These are phyloP conservation scores for Pholiota adiposa DNA, from an alignment of 1,284 basidiomycete species.

Conservation along the genomic window DNA sequence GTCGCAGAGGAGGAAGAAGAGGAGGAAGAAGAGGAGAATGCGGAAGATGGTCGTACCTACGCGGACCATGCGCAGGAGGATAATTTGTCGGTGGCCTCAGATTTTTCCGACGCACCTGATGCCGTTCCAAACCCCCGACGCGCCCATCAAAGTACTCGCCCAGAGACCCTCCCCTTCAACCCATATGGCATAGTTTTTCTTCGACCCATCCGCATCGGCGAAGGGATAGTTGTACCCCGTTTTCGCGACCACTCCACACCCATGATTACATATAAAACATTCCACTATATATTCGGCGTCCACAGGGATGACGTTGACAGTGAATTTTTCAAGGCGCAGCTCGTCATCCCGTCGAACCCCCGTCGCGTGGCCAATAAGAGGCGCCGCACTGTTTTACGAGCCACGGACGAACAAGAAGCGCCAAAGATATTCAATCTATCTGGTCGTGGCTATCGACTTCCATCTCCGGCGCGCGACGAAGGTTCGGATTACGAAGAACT, in stretches of 20 bases:
- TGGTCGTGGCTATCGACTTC: not conserved
- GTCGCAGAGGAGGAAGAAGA: not conserved
- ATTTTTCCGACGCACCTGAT: not conserved
- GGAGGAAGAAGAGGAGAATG: not conserved
- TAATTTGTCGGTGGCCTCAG: not conserved
- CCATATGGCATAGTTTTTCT: conserved; percentile 10
- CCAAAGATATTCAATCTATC: conserved; percentile 1
- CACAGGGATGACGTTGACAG: not conserved
- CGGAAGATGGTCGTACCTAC: no score
- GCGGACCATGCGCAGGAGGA: not conserved
- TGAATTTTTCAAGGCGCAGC: not conserved
- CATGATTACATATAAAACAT: conserved; percentile 3
- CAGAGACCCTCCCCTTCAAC: not conserved
- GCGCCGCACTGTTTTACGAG: not conserved
- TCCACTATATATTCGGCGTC: conserved; percentile 6
- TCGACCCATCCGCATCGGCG: conserved; percentile 1
- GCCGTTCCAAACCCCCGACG: not conserved
- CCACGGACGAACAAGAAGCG: not conserved
- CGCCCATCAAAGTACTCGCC: not conserved
- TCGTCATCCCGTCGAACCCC: not conserved
- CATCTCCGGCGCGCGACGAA: not conserved
- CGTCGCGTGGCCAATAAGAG: not conserved
- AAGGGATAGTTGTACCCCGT: not conserved
- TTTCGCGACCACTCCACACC: not conserved
- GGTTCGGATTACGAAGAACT: conserved; percentile 3